A percentile compares a stretch with the other conserved stretches of the same genome.
Evolutionary conservation across 1,284 basidiomycete species (phyloP).

Genomic region (Limonomyces culmigenus): DNA sequence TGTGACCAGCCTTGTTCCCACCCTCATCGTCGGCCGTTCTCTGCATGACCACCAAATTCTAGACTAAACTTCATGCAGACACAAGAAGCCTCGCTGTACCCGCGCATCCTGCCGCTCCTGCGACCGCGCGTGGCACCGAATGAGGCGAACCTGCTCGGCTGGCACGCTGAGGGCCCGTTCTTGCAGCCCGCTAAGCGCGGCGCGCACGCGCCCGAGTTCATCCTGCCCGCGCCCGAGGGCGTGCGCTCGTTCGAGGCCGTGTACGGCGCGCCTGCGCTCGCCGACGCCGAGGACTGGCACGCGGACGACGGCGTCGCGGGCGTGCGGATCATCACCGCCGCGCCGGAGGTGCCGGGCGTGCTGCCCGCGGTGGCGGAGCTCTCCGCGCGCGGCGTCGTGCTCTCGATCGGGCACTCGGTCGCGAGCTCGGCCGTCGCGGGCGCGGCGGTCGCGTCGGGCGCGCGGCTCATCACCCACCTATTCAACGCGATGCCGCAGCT

Average conservation of each 20-base stretch:
- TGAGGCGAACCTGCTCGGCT: slow-evolving; percentile 64
- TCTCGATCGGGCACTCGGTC: slow-evolving; percentile 79
- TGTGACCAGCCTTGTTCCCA: slow-evolving; percentile 69
- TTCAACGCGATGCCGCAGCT: slow-evolving; percentile 88
- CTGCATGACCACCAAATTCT: slow-evolving; percentile 4
- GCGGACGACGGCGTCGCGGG: slow-evolving; percentile 28
- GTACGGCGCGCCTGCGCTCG: slow-evolving; percentile 52
- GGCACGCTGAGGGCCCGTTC: slow-evolving; percentile 86
- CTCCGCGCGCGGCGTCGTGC: slow-evolving; percentile 48
- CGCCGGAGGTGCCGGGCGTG: slow-evolving; percentile 76
- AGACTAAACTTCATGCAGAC: slow-evolving; percentile 27
- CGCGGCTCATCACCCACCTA: slow-evolving; percentile 76
- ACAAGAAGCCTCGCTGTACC: slow-evolving; percentile 57
- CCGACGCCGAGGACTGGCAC: slow-evolving; percentile 47
- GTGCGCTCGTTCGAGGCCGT: slow-evolving; percentile 52
- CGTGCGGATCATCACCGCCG: slow-evolving; percentile 73
- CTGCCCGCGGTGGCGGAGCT: slow-evolving; percentile 50
- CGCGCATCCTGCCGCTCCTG: slow-evolving; percentile 43
- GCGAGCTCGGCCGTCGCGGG: slow-evolving; percentile 53
- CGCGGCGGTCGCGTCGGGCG: slow-evolving; percentile 49
- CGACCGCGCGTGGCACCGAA: slow-evolving; percentile 40
- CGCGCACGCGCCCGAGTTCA: slow-evolving; percentile 57
- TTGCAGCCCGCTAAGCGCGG: slow-evolving; percentile 65
- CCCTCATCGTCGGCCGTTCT: slow-evolving; percentile 48
- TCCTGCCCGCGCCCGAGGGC: slow-evolving; percentile 45